phyloP scores from a whole-genome alignment of 768 basidiomycete genomes.

The Mycena alexandri region DNA sequence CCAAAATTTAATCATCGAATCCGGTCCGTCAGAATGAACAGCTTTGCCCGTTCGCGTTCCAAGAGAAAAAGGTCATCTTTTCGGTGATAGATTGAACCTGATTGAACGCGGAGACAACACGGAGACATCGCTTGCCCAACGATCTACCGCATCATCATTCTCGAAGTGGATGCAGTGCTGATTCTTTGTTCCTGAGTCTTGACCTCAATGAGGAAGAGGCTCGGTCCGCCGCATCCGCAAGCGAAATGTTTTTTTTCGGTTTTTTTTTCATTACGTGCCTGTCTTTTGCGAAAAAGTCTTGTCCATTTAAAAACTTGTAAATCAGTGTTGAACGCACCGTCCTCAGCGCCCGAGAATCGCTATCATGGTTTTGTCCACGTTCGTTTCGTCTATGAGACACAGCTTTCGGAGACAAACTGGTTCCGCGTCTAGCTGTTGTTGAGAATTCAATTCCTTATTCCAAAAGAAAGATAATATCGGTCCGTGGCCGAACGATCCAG shows the following conservation, averaged over 20 bases:
- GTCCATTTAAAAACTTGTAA: neutral
- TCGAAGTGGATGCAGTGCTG: neutral
- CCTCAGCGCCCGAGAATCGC: conserved; percentile 12
- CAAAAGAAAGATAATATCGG: neutral
- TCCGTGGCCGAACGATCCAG: too few species aligned
- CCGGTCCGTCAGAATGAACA: conserved; percentile 24
- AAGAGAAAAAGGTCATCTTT: conserved; percentile 12
- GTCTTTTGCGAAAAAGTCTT: neutral
- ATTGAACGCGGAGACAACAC: neutral
- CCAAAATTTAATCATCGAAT: conserved; percentile 3
- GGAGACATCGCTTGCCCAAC: too few species aligned
- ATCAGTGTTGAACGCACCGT: conserved; percentile 10
- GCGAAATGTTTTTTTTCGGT: too few species aligned
- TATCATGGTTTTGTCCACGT: neutral
- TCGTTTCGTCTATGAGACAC: conserved; percentile 5
- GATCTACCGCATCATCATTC: too few species aligned
- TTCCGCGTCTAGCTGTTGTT: conserved; percentile 14
- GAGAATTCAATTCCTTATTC: conserved; percentile 2
- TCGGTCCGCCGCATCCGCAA: too few species aligned
- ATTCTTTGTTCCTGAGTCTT: conserved; percentile 19
- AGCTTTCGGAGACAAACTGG: conserved; percentile 21
- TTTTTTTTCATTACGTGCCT: too few species aligned
- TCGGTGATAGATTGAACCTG: conserved; percentile 16
- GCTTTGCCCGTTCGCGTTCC: conserved; percentile 13
- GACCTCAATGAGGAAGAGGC: neutral